phyloP scores from a whole-genome alignment of 2,329 filamentous ascomycete species.

The Arthroderma sp. region DNA sequence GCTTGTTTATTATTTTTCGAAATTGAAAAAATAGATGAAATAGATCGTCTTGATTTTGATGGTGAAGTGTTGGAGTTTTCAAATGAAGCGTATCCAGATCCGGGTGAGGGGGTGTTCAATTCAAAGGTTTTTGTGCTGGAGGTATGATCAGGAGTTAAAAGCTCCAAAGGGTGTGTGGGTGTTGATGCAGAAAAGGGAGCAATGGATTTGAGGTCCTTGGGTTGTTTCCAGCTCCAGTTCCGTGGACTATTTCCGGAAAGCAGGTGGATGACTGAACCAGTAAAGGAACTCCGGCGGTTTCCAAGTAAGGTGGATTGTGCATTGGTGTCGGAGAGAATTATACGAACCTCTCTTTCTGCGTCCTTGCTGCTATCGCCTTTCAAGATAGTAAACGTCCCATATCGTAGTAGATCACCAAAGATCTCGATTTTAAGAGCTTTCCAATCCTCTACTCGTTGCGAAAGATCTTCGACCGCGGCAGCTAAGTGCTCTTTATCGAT shows the following conservation, averaged over 20 bases:
- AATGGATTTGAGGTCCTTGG: neutral
- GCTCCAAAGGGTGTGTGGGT: neutral
- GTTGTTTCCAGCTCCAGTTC: constrained; percentile 1
- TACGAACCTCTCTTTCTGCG: constrained; percentile 72
- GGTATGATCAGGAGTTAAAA: neutral
- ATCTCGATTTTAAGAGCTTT: constrained; percentile 80
- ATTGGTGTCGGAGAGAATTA: constrained; percentile 10
- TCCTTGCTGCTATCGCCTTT: constrained; percentile 73
- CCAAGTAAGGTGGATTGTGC: neutral
- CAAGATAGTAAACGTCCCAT: constrained; percentile 82
- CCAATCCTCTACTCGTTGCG: constrained; percentile 84
- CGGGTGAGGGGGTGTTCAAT: neutral
- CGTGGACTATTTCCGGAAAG: neutral
- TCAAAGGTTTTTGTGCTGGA: constrained; percentile 2
- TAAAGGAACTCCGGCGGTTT: constrained; percentile 2
- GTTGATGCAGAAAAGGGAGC: neutral
- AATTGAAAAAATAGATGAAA: neutral
- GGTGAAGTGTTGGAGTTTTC: neutral
- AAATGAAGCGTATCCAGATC: neutral
- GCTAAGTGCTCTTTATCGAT: constrained; percentile 77
- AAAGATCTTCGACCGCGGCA: constrained; percentile 72
- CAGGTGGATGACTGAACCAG: constrained; percentile 3
- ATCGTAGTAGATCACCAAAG: constrained; percentile 80
- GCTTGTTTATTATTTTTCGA: neutral
- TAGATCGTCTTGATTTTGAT: neutral